These are phyloP conservation scores for Pholiota microspora DNA, from an alignment of 768 basidiomycete genomes.

Conservation along the genomic window DNA sequence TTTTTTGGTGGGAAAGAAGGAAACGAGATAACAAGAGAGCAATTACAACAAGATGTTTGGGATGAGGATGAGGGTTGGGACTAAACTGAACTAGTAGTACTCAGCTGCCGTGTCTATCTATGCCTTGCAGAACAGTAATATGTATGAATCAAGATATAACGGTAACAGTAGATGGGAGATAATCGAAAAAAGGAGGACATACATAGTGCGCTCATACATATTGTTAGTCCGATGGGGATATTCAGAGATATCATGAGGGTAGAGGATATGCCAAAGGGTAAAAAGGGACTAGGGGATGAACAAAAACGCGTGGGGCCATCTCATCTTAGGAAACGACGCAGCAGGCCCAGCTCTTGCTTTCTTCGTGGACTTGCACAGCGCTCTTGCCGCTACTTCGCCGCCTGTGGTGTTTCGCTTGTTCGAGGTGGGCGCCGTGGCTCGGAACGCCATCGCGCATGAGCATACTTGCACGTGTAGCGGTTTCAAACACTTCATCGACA, in stretches of 20 bases:
- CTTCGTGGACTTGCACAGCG: conserved; percentile 40
- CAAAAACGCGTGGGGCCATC: background rate
- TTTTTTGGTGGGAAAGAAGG: background rate
- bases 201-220: conserved; percentile 24
- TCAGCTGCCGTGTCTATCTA: conserved; percentile 13
- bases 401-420: conserved; percentile 45
- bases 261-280: conserved; percentile 10
- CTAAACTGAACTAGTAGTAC: background rate
- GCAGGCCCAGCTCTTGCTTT: conserved; percentile 60
- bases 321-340: conserved; percentile 61
- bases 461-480: conserved; percentile 95
- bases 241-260: conserved; percentile 9
- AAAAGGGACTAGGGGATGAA: background rate
- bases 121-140: conserved; percentile 20
- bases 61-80: background rate
- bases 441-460: conserved; percentile 86
- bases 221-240: conserved; percentile 22
- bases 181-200: conserved; percentile 16
- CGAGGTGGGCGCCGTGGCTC: conserved; percentile 36
- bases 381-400: conserved; percentile 51
- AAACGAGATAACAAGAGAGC: conserved; percentile 15
- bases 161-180: conserved; percentile 20
- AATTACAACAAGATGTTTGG: conserved; percentile 19
- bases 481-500: conserved; percentile 97
- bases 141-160: conserved; percentile 25